A percentile compares a stretch with the other conserved stretches of the same genome.
Evolutionary conservation across 495 filamentous ascomycete species (phyloP).

Genomic region (Aspergillus biplanus): DNA sequence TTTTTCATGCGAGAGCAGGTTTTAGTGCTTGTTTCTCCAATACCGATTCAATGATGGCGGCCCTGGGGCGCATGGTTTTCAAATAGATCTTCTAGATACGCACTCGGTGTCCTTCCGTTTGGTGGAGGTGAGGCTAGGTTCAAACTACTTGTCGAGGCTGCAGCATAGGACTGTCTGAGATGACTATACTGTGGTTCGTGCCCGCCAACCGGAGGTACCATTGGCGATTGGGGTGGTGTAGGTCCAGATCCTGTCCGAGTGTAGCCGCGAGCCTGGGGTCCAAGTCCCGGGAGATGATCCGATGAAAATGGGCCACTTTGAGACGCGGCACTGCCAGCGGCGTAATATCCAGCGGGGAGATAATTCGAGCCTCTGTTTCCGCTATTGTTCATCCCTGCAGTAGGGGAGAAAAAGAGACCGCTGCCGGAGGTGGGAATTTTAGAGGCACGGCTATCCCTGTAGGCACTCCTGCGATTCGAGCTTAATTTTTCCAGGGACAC

Average conservation of each 20-base stretch:
- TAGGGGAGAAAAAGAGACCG: slow-evolving; percentile 93
- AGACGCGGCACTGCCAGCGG: slow-evolving; percentile 62
- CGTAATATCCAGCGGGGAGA: slow-evolving; percentile 92
- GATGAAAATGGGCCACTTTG: slow-evolving; percentile 24
- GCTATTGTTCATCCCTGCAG: slow-evolving; percentile 59
- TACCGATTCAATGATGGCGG: slow-evolving; percentile 7
- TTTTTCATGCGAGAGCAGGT: background rate
- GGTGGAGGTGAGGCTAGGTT: slow-evolving; percentile 64
- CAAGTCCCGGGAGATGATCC: slow-evolving; percentile 24
- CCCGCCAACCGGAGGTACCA: slow-evolving; percentile 42
- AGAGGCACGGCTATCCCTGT: slow-evolving; percentile 47
- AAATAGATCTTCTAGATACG: slow-evolving; percentile 91
- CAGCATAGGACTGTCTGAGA: slow-evolving; percentile 38
- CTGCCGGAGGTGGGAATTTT: slow-evolving; percentile 53
- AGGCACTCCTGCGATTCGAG: slow-evolving; percentile 39
- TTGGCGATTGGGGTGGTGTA: slow-evolving; percentile 72
- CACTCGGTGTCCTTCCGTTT: slow-evolving; percentile 80
- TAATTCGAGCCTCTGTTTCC: slow-evolving; percentile 68
- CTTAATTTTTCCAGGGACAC: slow-evolving; percentile 61
- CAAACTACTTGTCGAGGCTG: slow-evolving; percentile 68
- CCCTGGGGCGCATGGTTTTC: slow-evolving; percentile 59
- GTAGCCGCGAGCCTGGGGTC: slow-evolving; percentile 34
- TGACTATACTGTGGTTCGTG: slow-evolving; percentile 38
- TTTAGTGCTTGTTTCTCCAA: no score
- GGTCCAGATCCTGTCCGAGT: slow-evolving; percentile 51